Evolutionary conservation across 2,329 filamentous ascomycete species (phyloP), one percentile per base, ranked within the genome.

Genomic region (Sporothrix phasma): DNA sequence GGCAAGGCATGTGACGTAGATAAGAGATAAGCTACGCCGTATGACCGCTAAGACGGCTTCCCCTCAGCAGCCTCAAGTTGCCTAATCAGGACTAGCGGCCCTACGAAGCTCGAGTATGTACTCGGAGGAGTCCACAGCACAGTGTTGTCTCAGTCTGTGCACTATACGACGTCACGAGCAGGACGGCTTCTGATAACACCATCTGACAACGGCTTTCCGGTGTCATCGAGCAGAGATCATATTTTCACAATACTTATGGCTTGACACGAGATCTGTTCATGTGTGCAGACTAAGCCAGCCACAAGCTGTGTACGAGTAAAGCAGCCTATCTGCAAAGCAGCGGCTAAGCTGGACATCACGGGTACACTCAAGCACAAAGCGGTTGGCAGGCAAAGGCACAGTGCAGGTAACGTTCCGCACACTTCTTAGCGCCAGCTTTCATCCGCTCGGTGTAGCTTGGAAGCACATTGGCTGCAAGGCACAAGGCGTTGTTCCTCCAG

Each of bases 401-500:
- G 60, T 62, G 34, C 2, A 26, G 31, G 37, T 22, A 10, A 3
- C 8, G 39, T 43, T 17, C 37, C 65, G 46, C 62, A 66, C 62
- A 34, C 54, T 47, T 26, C 7, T 26, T 64, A 59, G 65, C 62
- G 34, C 58, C 15, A 43, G 11, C 19, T 47, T 24, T n/a, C 19
- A 64, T 64, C 61, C 58, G 65, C 54, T 45, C 19, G 56, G 26
- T 37, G 43, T n/a, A 39, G 43, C 58, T n/a, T 10, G 8, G 53
- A 10, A 45, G 22, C 17, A 4, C 15, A 7, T 29, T 62, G 17
- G 26, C 39, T 56, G 26, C 39, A 37, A 53, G 47, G 24, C 39
- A 31, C 62, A 51, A n/a, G 43, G 6, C 8, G 26, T 11, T 64
- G 64, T 65, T 65, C 37, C 64, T 65, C 60, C 24, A 63, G 64